Percentiles rank a stretch among this genome's conserved stretches.
phyloP scores from a whole-genome alignment of 257 asterid genomes.

The Buddleja alternifolia region DNA sequence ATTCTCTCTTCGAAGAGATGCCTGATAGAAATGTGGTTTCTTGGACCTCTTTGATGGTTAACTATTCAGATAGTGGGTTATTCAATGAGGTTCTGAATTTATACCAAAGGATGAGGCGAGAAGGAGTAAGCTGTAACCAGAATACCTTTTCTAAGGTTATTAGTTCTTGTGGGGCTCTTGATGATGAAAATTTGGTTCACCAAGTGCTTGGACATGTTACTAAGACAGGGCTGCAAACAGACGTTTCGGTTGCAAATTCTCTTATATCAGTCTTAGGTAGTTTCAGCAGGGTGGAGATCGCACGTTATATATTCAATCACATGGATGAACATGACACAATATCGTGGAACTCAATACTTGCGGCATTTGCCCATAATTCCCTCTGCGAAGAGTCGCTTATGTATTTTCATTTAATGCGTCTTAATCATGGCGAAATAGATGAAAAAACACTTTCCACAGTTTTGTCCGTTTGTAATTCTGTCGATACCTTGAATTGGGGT shows the following conservation, averaged over 20 bases:
- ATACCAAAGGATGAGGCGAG: slow-evolving; percentile 58
- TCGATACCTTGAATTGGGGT: slow-evolving; percentile 63
- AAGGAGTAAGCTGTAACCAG: slow-evolving; percentile 59
- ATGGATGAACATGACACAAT: slow-evolving; percentile 68
- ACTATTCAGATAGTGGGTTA: slow-evolving; percentile 54
- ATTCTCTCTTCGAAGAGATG: slow-evolving; percentile 63
- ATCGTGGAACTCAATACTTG: slow-evolving; percentile 88
- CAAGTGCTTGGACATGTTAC: slow-evolving; percentile 76
- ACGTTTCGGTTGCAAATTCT: slow-evolving; percentile 76
- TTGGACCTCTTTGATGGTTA: slow-evolving; percentile 94
- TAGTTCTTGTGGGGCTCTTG: slow-evolving; percentile 71
- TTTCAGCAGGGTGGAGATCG: slow-evolving; percentile 49
- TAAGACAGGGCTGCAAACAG: slow-evolving; percentile 62
- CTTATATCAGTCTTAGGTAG: slow-evolving; percentile 68
- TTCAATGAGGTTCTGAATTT: slow-evolving; percentile 47
- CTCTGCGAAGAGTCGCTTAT: slow-evolving; percentile 52
- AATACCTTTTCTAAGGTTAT: slow-evolving; percentile 74
- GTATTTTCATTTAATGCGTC: slow-evolving; percentile 67
- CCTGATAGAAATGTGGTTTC: slow-evolving; percentile 85
- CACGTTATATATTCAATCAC: slow-evolving; percentile 53
- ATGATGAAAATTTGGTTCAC: slow-evolving; percentile 68
- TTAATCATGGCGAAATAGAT: slow-evolving; percentile 57
- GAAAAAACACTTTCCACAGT: slow-evolving; percentile 71
- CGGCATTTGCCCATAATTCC: slow-evolving; percentile 58
- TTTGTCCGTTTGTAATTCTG: slow-evolving; percentile 55